These are phyloP conservation scores for Candolleomyces efflorescens DNA, from an alignment of 768 basidiomycete genomes.

Conservation along the genomic window DNA sequence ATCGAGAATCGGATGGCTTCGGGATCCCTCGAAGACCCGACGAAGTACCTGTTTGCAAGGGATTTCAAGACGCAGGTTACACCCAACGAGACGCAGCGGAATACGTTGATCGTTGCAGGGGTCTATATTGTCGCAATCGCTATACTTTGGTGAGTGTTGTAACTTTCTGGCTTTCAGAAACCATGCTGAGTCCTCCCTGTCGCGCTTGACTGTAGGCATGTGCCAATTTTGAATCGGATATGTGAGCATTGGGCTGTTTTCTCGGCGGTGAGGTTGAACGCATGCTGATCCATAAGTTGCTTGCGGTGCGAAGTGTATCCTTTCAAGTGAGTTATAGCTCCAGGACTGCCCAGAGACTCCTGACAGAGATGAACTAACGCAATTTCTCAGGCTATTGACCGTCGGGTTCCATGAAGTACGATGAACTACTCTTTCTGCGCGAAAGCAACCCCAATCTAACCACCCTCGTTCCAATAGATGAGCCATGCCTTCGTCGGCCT, in stretches of 20 bases:
- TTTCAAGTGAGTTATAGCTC: conserved; percentile 59
- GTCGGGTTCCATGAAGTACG: conserved; percentile 86
- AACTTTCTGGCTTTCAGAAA: background rate
- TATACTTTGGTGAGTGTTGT: conserved; percentile 67
- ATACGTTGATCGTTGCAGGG: conserved; percentile 77
- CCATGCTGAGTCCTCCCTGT: background rate
- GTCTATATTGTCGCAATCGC: conserved; percentile 70
- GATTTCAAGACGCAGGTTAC: conserved; percentile 44
- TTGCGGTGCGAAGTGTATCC: conserved; percentile 61
- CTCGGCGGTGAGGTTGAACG: background rate
- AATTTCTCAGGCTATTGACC: conserved; percentile 59
- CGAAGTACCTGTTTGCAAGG: conserved; percentile 26
- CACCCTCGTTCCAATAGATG: conserved; percentile 48
- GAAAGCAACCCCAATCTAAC: background rate
- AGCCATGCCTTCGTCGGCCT: conserved; percentile 81
- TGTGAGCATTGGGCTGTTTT: conserved; percentile 44
- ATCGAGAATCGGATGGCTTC: conserved; percentile 7
- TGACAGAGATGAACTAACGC: background rate
- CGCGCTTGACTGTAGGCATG: conserved; percentile 50
- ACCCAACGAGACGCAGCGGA: conserved; percentile 69
- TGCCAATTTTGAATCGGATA: conserved; percentile 66
- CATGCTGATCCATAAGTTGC: conserved; percentile 1
- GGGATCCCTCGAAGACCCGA: conserved; percentile 10
- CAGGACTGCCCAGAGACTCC: background rate
- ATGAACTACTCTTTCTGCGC: background rate